A percentile compares a stretch with the other conserved stretches of the same genome.
These are phyloP conservation scores for Komagataella phaffii DNA, from an alignment of 805 yeast genomes.

Conservation along the genomic window DNA sequence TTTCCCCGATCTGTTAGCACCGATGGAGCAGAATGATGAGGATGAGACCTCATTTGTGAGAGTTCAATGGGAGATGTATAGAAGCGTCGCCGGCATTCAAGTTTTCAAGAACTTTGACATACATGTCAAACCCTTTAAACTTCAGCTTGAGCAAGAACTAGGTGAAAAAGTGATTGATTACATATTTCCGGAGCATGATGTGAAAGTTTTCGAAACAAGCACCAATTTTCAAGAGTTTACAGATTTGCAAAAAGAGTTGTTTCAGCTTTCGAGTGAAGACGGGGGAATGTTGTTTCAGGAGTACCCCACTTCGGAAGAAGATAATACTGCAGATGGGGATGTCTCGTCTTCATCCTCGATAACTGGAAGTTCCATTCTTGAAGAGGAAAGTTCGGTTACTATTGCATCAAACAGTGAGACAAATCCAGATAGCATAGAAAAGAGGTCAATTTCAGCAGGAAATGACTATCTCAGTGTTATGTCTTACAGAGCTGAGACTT, in stretches of 20 bases:
- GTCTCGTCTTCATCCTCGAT: neutral
- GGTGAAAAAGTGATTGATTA: constrained; percentile 52
- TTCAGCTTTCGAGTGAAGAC: neutral
- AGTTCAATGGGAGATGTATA: constrained; percentile 65
- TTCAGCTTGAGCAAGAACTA: constrained; percentile 63
- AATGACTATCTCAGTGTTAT: constrained; percentile 31
- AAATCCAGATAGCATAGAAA: constrained; percentile 3
- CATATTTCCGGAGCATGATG: constrained; percentile 41
- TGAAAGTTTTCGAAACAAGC: neutral
- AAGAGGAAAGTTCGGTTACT: neutral
- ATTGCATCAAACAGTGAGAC: neutral
- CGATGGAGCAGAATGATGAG: constrained; percentile 3
- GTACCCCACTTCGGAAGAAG: neutral
- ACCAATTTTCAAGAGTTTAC: neutral
- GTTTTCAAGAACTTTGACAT: constrained; percentile 55
- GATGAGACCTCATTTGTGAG: constrained; percentile 21
- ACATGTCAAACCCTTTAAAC: constrained; percentile 47
- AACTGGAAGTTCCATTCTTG: neutral
- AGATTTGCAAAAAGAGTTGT: neutral
- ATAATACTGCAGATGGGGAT: neutral
- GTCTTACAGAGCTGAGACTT: constrained; percentile 64
- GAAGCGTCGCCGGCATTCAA: constrained; percentile 86
- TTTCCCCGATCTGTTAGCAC: constrained; percentile 52
- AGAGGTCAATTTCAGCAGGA: constrained; percentile 1
- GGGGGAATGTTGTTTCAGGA: neutral